Evolutionary conservation across 345 rosid genomes (phyloP).

Genomic region (Dipteronia dyeriana): DNA sequence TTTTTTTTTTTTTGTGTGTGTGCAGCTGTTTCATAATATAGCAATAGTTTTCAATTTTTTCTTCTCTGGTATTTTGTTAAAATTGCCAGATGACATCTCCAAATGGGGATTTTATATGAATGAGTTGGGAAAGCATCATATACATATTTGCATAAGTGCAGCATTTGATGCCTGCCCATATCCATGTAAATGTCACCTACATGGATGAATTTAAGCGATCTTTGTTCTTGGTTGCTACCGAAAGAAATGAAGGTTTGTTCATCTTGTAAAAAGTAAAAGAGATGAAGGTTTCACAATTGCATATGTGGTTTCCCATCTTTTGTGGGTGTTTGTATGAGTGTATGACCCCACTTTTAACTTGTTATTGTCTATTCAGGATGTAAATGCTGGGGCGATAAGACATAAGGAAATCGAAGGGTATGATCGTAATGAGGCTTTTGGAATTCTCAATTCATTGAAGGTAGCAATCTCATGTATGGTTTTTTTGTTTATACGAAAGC

Average conservation of each 20-base stretch:
- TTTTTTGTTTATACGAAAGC: slow-evolving; percentile 12
- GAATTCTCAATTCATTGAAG: slow-evolving; percentile 60
- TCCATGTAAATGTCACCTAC: neutral
- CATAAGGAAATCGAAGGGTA: slow-evolving; percentile 45
- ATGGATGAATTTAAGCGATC: neutral
- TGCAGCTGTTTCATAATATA: neutral
- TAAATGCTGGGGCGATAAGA: slow-evolving; percentile 56
- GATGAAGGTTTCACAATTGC: neutral
- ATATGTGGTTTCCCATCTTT: neutral
- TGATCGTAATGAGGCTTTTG: slow-evolving; percentile 52
- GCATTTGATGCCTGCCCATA: neutral
- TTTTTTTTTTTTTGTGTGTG: neutral
- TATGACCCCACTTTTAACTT: neutral
- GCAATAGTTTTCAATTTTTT: neutral
- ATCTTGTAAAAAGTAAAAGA: neutral
- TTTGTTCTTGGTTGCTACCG: neutral
- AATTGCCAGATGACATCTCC: neutral
- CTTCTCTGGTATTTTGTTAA: neutral
- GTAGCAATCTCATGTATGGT: slow-evolving; percentile 33
- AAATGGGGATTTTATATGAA: neutral
- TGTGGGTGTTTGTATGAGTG: neutral
- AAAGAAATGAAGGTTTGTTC: neutral
- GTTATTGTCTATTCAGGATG: slow-evolving; percentile 51
- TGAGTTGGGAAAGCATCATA: neutral
- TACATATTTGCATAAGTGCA: neutral